Percentiles rank a stretch among this genome's conserved stretches.
Conservation (phyloP, 768 basidiomycete genomes). For the Boletus sp. region DNA sequence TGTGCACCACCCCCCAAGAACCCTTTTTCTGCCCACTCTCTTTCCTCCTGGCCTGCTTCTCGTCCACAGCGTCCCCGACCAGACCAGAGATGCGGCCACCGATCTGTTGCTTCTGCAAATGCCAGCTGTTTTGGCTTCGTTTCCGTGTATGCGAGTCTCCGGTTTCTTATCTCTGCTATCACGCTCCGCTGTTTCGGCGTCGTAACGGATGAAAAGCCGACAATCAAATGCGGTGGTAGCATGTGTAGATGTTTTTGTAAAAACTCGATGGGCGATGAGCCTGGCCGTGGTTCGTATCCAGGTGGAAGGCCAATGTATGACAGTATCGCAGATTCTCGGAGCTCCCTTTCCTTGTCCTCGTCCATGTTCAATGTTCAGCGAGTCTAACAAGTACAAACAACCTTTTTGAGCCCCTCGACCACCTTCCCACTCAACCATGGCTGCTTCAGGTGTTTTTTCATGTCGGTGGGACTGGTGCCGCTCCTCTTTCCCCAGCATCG, state of each 20-base stretch:
- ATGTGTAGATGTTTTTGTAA: slow-evolving; percentile 53
- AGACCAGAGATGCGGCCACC: slow-evolving; percentile 70
- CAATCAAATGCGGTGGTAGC: slow-evolving; percentile 64
- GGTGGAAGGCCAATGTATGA: slow-evolving; percentile 55
- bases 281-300: slow-evolving; percentile 60
- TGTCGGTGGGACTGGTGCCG: slow-evolving; percentile 59
- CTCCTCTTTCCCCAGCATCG: slow-evolving; percentile 35
- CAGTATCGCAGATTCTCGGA: slow-evolving; percentile 32
- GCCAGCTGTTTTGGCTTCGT: slow-evolving; percentile 53
- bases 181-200: slow-evolving; percentile 63
- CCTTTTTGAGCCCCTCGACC: neutral
- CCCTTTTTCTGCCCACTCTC: slow-evolving; percentile 57
- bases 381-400: slow-evolving; percentile 24
- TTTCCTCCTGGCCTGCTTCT: slow-evolving; percentile 63
- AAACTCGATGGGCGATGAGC: slow-evolving; percentile 57
- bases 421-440: neutral
- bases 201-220: slow-evolving; percentile 39
- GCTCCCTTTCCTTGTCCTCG: slow-evolving; percentile 2
- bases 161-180: slow-evolving; percentile 65
- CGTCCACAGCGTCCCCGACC: slow-evolving; percentile 47
- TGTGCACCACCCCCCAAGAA: slow-evolving; percentile 57
- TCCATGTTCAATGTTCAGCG: neutral
- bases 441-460: slow-evolving; percentile 19
- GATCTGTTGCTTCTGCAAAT: slow-evolving; percentile 48
- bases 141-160: slow-evolving; percentile 60